Evolutionary conservation across 352 stramenopile species (phyloP), one percentile per base, ranked within the genome.

Genomic region (Globisporangium viniferum): DNA sequence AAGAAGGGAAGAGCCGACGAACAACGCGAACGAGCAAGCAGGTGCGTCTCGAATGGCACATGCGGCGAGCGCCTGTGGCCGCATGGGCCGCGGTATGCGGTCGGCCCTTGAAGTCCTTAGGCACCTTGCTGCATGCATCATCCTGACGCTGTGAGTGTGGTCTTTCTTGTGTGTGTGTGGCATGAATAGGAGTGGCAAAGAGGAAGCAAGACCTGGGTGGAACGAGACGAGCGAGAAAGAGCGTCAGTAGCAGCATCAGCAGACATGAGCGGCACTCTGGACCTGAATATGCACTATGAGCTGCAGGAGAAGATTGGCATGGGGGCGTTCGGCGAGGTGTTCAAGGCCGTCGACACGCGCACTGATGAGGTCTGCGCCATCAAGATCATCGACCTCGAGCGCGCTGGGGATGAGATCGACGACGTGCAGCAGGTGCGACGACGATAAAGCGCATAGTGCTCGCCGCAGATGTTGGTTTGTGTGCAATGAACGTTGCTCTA

Each of bases 371-470:
- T 92, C 31, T 88, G 84, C 65, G 86, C 88, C 29, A 76, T 94
- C 64, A 94, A 96, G 70, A 93, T 96, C 69, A 84, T 96, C 64
- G 88, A 94, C 69, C 71, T 96, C 9, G 86, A 96, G 73, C 81
- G 80, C n/a, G 88, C 84, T 6, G 82, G 84, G 35, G 88, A 94
- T 55, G 88, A 94, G 74, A 90, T 94, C 66, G 88, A 96, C 60
- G 88, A 96, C 71, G 82, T 95, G 64, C 84, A 93, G 79, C 84
- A 92, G 77, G 82, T 91, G 57, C 61, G 53, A 9, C 18, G 12
- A 15, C 15, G n/a, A n/a, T 7, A 27, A 18, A 70, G 51, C n/a
- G 48, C 15, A 27, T 44, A 51, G 3, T 54, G 54, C 48, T 14
- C 22, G 24, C 6, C 53, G 27, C 62, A 48, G 41, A 48, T 20